Conservation (phyloP, 1,139 yeast genomes). For the Blastobotrys proliferans region DNA sequence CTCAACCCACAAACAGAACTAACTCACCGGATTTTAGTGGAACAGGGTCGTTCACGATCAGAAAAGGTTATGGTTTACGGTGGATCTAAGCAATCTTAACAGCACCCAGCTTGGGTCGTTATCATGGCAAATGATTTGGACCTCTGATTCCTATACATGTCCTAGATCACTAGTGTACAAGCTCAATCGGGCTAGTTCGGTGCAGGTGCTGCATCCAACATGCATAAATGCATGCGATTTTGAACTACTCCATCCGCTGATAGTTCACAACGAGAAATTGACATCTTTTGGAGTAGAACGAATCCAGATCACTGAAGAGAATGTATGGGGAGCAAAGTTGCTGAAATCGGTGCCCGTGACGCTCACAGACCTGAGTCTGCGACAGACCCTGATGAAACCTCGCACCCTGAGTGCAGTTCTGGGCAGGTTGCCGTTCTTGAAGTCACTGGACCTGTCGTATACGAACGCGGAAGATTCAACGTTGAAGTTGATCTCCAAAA, state of each 20-base stretch:
- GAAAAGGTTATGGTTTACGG: slow-evolving; percentile 15
- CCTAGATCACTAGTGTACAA: not conserved
- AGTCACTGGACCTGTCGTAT: slow-evolving; percentile 16
- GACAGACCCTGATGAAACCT: slow-evolving; percentile 17
- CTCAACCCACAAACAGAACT: no score
- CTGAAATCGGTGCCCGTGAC: slow-evolving; percentile 10
- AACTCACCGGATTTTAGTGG: no score
- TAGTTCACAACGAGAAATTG: slow-evolving; percentile 5
- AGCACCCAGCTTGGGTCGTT: slow-evolving; percentile 8
- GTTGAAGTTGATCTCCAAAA: slow-evolving; percentile 6
- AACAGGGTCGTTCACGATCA: slow-evolving; percentile 11
- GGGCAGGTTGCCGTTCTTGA: slow-evolving; percentile 9
- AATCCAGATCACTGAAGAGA: slow-evolving; percentile 11
- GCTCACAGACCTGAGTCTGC: slow-evolving; percentile 12
- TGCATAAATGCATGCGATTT: slow-evolving; percentile 11
- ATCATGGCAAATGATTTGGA: slow-evolving; percentile 9
- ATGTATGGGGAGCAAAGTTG: slow-evolving; percentile 10
- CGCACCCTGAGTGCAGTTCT: slow-evolving; percentile 7
- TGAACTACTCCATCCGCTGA: slow-evolving; percentile 7
- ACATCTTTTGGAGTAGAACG: slow-evolving; percentile 10
- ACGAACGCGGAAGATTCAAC: slow-evolving; percentile 17
- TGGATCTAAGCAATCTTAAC: slow-evolving; percentile 17
- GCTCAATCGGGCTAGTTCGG: slow-evolving; percentile 1
- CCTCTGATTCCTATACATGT: slow-evolving; percentile 1
- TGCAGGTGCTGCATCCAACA: slow-evolving; percentile 10